These are phyloP conservation scores for Aspergillus alliaceus DNA, from an alignment of 2,329 filamentous ascomycete species.

Conservation along the genomic window DNA sequence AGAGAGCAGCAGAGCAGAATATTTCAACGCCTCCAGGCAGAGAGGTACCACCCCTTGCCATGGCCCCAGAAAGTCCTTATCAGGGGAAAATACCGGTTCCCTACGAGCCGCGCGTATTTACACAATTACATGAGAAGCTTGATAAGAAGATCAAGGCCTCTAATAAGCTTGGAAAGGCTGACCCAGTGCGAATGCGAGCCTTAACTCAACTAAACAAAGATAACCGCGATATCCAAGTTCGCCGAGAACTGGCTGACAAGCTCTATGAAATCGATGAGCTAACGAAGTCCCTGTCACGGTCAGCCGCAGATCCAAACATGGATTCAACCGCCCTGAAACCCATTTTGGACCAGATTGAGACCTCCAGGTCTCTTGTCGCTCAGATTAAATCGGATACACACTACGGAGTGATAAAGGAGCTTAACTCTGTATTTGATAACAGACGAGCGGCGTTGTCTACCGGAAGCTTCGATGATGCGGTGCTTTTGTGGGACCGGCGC, in stretches of 20 bases:
- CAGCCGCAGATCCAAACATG: slow-evolving; percentile 24
- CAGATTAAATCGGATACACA: slow-evolving; percentile 24
- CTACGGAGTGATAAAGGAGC: slow-evolving; percentile 31
- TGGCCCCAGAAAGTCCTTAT: slow-evolving; percentile 24
- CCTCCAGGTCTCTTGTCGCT: slow-evolving; percentile 7
- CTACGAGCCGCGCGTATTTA: slow-evolving; percentile 38
- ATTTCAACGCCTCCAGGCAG: slow-evolving; percentile 33
- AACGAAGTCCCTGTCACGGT: slow-evolving; percentile 21
- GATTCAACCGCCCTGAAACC: slow-evolving; percentile 19
- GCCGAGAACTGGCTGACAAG: slow-evolving; percentile 15
- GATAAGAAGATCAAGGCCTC: slow-evolving; percentile 11
- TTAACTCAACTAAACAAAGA: slow-evolving; percentile 25
- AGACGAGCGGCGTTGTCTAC: slow-evolving; percentile 40
- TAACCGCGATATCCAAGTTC: slow-evolving; percentile 20
- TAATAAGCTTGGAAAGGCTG: slow-evolving; percentile 5
- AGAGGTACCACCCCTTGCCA: slow-evolving; percentile 21
- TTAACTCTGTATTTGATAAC: slow-evolving; percentile 55
- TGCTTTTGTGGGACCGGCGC: slow-evolving; percentile 69
- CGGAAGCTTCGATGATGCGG: slow-evolving; percentile 47
- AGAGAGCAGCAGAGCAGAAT: slow-evolving; percentile 27
- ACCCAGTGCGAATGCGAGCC: slow-evolving; percentile 10
- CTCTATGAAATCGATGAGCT: slow-evolving; percentile 30
- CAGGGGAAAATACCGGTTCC: slow-evolving; percentile 13
- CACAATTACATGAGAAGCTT: slow-evolving; percentile 35
- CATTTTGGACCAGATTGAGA: slow-evolving; percentile 21